Evolutionary conservation across 495 filamentous ascomycete species (phyloP), one percentile per base, ranked within the genome.

Genomic region (Aspergillus nidulans): DNA sequence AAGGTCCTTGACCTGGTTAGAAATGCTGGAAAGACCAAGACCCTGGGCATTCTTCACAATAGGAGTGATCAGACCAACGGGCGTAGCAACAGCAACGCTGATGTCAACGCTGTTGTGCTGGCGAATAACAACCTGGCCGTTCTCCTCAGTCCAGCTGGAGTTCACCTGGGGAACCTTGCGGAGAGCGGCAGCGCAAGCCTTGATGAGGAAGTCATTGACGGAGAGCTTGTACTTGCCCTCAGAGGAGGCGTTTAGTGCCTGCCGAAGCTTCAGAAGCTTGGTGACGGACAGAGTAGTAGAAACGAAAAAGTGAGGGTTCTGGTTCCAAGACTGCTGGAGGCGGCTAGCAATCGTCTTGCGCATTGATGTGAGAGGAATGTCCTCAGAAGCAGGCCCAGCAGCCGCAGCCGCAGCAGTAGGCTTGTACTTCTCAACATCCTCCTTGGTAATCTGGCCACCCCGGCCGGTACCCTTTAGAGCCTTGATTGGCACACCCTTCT

Each of bases 281-380:
- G 78, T 80, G 45, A 97, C 94, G 26, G 92, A 97, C 61, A 97
- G 79, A 47, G 82, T 81, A 55, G 87, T 82, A 59, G 88, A 86
- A 62, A 99, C 94, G 69, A 94, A 99, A 83, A 96, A 99, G 78
- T 97, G 95, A 36, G 95, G 95, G 79, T 95, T 97, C 75, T 95
- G 86, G 62, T 85, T 81, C 70, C 88, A 77, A 18, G 92, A 97
- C 73, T 96, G 84, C 67, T 87, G 87, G 18, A 99, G 87, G 61
- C 95, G 90, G 69, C 68, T 81, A 66, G 95, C 95, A 63, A 99
- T 99, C 53, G 89, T 91, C 84, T 96, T 97, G 78, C 95, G 94
- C 94, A 99, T 99, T 59, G 85, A 86, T 64, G 81, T 86, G 57
- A 90, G 83, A 49, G 90, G 89, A 56, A 84, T 86, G 65, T 99